Conservation (phyloP, 2,329 filamentous ascomycete species). For the Trichophyton simii region DNA sequence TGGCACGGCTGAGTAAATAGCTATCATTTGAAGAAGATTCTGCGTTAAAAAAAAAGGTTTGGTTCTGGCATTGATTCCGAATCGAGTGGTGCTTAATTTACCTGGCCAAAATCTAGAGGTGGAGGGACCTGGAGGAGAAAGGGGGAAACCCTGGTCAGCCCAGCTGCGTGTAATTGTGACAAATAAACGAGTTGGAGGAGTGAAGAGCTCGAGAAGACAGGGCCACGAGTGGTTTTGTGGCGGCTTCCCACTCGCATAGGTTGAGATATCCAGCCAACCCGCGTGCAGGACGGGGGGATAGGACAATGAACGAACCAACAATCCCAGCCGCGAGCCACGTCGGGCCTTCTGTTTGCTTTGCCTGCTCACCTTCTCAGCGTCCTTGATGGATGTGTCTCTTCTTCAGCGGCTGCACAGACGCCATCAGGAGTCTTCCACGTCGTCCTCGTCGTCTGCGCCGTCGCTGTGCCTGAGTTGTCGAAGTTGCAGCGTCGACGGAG, state of each 20-base stretch:
- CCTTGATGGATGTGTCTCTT: neutral
- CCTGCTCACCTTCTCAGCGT: neutral
- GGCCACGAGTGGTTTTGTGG: neutral
- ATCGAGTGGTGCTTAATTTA: neutral
- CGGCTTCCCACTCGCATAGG: neutral
- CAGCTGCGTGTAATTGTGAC: neutral
- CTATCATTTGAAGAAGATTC: neutral
- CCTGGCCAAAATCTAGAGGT: neutral
- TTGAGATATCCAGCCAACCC: neutral
- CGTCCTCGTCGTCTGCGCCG: neutral
- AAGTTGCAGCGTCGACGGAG: neutral
- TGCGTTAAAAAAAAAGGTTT: neutral
- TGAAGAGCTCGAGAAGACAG: neutral
- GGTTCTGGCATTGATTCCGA: neutral
- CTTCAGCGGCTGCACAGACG: neutral
- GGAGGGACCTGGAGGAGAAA: neutral
- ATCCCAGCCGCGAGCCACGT: neutral
- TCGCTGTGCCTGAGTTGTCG: neutral
- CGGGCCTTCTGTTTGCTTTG: neutral
- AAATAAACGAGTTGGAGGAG: neutral
- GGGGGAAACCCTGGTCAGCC: neutral
- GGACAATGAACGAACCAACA: neutral
- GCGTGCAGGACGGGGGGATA: neutral
- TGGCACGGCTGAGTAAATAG: neutral
- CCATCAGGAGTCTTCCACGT: neutral